phyloP scores from a whole-genome alignment of 2,329 filamentous ascomycete genomes.

The Trichoderma gracile region DNA sequence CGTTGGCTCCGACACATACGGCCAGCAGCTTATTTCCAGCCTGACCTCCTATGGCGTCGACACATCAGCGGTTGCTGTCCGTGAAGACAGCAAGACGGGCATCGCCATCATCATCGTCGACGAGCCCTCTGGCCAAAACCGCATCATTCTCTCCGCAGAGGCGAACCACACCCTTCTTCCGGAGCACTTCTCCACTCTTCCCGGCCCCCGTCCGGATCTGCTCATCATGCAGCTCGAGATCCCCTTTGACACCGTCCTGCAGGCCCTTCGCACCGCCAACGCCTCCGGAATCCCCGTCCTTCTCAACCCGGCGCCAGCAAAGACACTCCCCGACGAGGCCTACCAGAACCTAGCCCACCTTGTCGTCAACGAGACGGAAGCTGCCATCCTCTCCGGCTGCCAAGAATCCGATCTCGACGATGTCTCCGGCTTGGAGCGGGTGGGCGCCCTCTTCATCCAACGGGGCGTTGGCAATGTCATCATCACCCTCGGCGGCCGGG shows the following conservation, averaged over 20 bases:
- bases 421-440: conserved; percentile 46
- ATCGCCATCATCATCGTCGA: conserved; percentile 77
- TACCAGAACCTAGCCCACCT: conserved; percentile 73
- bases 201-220: conserved; percentile 54
- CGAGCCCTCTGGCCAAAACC: conserved; percentile 69
- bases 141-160: conserved; percentile 72
- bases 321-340: conserved; percentile 63
- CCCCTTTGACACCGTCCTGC: conserved; percentile 64
- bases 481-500: conserved; percentile 79
- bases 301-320: conserved; percentile 82
- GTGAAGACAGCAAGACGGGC: conserved; percentile 58
- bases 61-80: conserved; percentile 52
- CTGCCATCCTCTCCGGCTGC: conserved; percentile 66
- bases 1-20: conserved; percentile 70
- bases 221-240: conserved; percentile 80
- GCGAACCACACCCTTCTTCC: conserved; percentile 60
- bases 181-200: conserved; percentile 39
- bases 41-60: conserved; percentile 64
- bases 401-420: conserved; percentile 51
- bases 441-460: conserved; percentile 62
- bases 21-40: conserved; percentile 57
- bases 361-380: conserved; percentile 89
- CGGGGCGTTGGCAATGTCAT: conserved; percentile 75
- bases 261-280: conserved; percentile 56
- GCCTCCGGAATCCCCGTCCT: conserved; percentile 61